These are phyloP conservation scores for Penicillium griseofulvum DNA, from an alignment of 2,329 filamentous ascomycete species.

Conservation along the genomic window DNA sequence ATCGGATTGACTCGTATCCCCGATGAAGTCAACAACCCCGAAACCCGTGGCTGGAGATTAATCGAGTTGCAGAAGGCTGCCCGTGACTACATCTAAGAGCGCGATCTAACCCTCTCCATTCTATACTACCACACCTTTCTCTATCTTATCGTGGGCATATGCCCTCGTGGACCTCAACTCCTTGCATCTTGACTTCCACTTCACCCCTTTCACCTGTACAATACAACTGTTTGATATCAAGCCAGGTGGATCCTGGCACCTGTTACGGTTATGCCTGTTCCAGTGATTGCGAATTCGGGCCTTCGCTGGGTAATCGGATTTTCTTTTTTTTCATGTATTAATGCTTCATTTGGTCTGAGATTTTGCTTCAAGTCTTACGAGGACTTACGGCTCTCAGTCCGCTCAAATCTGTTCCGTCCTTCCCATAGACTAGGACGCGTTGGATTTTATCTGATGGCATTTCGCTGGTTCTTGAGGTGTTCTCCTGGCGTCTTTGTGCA, in stretches of 20 bases:
- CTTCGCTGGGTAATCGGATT: slow-evolving; percentile 20
- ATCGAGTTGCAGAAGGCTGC: slow-evolving; percentile 99
- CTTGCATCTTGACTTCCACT: slow-evolving; percentile 29
- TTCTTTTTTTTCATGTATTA: slow-evolving; percentile 26
- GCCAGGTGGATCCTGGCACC: slow-evolving; percentile 35
- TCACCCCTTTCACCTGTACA: slow-evolving; percentile 38
- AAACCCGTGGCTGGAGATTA: slow-evolving; percentile 93
- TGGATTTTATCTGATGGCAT: slow-evolving; percentile 24
- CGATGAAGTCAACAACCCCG: slow-evolving; percentile 94
- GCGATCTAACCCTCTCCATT: neutral
- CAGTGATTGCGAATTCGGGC: slow-evolving; percentile 21
- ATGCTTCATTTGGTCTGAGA: slow-evolving; percentile 14
- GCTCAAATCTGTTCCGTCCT: neutral
- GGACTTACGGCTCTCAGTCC: neutral
- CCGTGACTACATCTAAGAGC: slow-evolving; percentile 72
- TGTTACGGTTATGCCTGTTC: slow-evolving; percentile 28
- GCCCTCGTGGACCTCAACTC: slow-evolving; percentile 16
- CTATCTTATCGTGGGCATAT: slow-evolving; percentile 15
- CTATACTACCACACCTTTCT: neutral
- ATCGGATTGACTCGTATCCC: slow-evolving; percentile 92
- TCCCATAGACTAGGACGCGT: slow-evolving; percentile 21
- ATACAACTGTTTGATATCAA: slow-evolving; percentile 40
- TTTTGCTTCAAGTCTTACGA: neutral
- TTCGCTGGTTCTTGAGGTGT: slow-evolving; percentile 22
- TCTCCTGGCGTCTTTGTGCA: slow-evolving; percentile 22